phyloP scores from a whole-genome alignment of 169 alveolate genomes.

The Plasmodium vivax region DNA sequence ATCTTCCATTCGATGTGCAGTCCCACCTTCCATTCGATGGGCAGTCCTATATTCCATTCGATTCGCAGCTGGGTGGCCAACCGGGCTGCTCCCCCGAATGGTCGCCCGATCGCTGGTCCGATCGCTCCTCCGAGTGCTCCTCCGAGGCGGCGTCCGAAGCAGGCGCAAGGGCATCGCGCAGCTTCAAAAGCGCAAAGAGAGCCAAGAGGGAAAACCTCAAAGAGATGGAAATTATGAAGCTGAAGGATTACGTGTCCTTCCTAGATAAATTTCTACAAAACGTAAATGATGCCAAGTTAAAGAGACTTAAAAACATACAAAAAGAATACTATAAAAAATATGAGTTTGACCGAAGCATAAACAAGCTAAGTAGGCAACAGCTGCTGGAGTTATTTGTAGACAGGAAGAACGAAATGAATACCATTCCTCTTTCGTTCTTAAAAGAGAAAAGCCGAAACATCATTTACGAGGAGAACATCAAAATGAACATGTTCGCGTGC shows the following conservation, averaged over 20 bases:
- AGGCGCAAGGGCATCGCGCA: background rate
- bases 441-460: slow-evolving; percentile 60
- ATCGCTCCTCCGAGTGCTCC: background rate
- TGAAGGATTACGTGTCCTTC: slow-evolving; percentile 50
- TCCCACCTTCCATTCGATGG: too few species aligned
- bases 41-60: too few species aligned
- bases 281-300: slow-evolving; percentile 36
- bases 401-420: slow-evolving; percentile 47
- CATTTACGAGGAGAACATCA: slow-evolving; percentile 62
- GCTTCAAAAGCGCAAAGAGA: background rate
- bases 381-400: slow-evolving; percentile 46
- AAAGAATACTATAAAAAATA: slow-evolving; percentile 29
- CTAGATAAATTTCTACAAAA: slow-evolving; percentile 54
- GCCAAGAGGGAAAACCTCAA: slow-evolving; percentile 13
- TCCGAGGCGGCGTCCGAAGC: background rate
- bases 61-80: background rate
- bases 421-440: slow-evolving; percentile 26
- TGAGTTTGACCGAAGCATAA: slow-evolving; percentile 36
- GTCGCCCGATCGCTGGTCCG: too few species aligned
- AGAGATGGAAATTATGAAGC: slow-evolving; percentile 46
- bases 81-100: background rate
- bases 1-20: too few species aligned
- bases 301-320: slow-evolving; percentile 20
- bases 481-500: slow-evolving; percentile 71
- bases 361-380: slow-evolving; percentile 29